Conservation (phyloP, 2,329 filamentous ascomycete genomes). For the Ceratocystis colombiana region DNA sequence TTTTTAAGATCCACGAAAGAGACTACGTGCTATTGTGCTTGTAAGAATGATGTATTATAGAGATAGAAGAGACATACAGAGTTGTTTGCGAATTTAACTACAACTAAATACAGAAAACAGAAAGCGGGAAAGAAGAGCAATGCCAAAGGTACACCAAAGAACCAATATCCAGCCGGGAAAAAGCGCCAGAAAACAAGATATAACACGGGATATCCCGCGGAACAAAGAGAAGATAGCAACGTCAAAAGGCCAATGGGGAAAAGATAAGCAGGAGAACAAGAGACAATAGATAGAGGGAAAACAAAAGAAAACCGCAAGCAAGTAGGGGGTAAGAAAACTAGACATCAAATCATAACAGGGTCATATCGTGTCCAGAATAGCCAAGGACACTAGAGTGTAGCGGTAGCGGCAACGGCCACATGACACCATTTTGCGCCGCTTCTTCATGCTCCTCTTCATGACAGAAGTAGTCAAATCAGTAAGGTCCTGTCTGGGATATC, state of each 20-base stretch:
- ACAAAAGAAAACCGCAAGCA: conserved; percentile 6
- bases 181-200: neutral
- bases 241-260: conserved; percentile 15
- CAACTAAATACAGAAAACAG: neutral
- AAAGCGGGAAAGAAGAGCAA: neutral
- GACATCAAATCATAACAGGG: conserved; percentile 17
- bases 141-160: neutral
- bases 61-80: neutral
- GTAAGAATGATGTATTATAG: neutral
- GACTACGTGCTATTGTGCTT: neutral
- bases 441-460: neutral
- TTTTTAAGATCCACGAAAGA: neutral
- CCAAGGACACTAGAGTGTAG: neutral
- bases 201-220: neutral
- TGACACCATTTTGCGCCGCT: conserved; percentile 7
- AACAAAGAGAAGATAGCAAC: neutral
- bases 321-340: neutral
- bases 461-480: neutral
- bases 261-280: conserved; percentile 11
- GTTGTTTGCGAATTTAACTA: neutral
- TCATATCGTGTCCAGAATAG: conserved; percentile 7
- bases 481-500: too few species aligned
- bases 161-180: neutral
- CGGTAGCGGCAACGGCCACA: neutral
- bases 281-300: conserved; percentile 15